phyloP scores from a whole-genome alignment of 108 stramenopile species.

The Aureococcus anophagefferens region DNA sequence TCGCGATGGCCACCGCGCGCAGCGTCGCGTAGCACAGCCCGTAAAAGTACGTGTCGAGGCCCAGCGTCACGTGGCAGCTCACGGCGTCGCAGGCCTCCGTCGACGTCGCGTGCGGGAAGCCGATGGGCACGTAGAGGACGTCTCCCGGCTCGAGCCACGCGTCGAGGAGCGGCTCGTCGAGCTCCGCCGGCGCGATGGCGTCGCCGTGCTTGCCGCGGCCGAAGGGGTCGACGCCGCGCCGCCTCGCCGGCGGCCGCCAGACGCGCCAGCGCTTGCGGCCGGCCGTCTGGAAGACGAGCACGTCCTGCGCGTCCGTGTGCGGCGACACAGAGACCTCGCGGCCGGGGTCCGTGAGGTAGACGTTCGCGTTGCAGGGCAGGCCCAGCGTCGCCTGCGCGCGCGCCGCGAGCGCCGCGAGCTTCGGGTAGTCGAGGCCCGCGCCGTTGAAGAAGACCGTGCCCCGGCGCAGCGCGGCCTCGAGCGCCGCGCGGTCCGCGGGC shows the following conservation, averaged over 20 bases:
- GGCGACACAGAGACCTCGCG: not conserved
- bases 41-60: not conserved
- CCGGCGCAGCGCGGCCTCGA: too few relatives aligned
- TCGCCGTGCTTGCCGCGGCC: slow-evolving; percentile 13
- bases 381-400: not conserved
- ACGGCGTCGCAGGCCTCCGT: not conserved
- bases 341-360: not conserved
- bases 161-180: not conserved
- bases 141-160: not conserved
- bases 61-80: slow-evolving; percentile 1
- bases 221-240: not conserved
- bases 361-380: not conserved
- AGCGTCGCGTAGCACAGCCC: slow-evolving; percentile 10
- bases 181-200: not conserved
- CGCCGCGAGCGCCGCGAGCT: not conserved
- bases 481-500: too few relatives aligned
- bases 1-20: slow-evolving; percentile 13
- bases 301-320: slow-evolving; percentile 15
- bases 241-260: not conserved
- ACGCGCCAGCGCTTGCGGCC: slow-evolving; percentile 10
- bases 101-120: slow-evolving; percentile 3
- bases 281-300: slow-evolving; percentile 4
- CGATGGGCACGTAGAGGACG: slow-evolving; percentile 10
- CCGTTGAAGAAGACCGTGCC: slow-evolving; percentile 7
- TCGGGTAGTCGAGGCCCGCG: slow-evolving; percentile 1